Base-by-base conservation (phyloP, 257 asterid genomes). In the Cynanchum wilfordii region DNA sequence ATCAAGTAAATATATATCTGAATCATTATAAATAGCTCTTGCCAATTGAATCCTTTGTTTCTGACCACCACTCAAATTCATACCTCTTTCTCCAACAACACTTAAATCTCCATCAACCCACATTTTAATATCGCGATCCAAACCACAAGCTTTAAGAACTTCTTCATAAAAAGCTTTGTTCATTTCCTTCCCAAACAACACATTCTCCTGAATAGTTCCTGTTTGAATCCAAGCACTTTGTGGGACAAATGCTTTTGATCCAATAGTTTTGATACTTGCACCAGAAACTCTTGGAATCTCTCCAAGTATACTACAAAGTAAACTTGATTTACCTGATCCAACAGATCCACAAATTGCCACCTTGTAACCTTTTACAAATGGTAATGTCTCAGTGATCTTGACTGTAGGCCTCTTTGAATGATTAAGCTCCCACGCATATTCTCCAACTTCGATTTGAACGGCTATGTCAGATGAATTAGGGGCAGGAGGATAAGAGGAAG, bases 171-270 rank as follows among this genome's bases (percentile, higher is more conserved):
- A 74, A 73, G 47, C 84, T 71, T 44, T 78, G 42, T 83, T 52
- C 90, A 90, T 86, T 68, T 87, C 90, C 86, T 89, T 87, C 27
- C 96, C 97, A 76, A 93, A 93, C 79, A 93, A 59, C 49, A 93
- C 83, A 54, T 93, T 93, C 20, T 93, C 97, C 72, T 88, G 75
- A 20, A 93, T 74, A 1, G 88, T 87, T 50, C 97, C 98, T 1
- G 93, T 90, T 71, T 90, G 98, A 71, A 93, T 93, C 98, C 98
- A 93, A 45, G 97, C 89, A 71, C 88, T 85, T 69, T 93, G 96
- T 1, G 96, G 90, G n/a, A 93, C 97, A 65, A 84, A 86, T 30
- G 98, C 97, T 70, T 84, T 93, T 10, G 93, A 82, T 33, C 97
- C 96, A 13, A 78, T 72, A n/a, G 83, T 80, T 63, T 81, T 85